phyloP scores from a whole-genome alignment of 148 eudicot genomes.

The Vaccinium vitisidaea region DNA sequence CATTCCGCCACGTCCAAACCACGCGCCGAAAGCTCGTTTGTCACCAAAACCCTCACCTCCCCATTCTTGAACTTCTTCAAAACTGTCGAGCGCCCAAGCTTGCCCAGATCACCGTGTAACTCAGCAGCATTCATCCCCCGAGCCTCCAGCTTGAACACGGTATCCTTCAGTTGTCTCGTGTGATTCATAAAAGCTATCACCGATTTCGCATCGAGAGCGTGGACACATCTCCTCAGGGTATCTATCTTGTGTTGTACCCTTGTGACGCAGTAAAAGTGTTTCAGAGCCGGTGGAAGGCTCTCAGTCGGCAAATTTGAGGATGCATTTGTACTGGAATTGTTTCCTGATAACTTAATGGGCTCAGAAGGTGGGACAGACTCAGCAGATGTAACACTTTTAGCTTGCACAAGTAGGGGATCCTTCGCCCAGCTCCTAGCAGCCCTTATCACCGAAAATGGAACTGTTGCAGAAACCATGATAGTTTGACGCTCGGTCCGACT shows the following conservation, averaged over 20 bases:
- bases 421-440: constrained; percentile 85
- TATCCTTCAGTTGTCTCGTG: constrained; percentile 77
- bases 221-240: constrained; percentile 74
- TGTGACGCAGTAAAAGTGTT: constrained; percentile 67
- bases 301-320: constrained; percentile 37
- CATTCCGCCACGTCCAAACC: constrained; percentile 90
- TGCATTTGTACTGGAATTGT: constrained; percentile 29
- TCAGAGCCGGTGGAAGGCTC: constrained; percentile 76
- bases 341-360: constrained; percentile 32
- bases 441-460: constrained; percentile 82
- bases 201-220: constrained; percentile 73
- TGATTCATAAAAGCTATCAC: constrained; percentile 93
- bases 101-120: constrained; percentile 84
- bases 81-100: constrained; percentile 73
- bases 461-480: constrained; percentile 93
- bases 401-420: constrained; percentile 79
- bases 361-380: constrained; percentile 49
- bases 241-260: constrained; percentile 86
- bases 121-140: constrained; percentile 82
- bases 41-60: constrained; percentile 72
- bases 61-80: constrained; percentile 80
- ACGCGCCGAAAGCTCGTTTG: constrained; percentile 92
- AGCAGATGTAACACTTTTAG: constrained; percentile 57
- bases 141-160: constrained; percentile 81
- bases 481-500: constrained; percentile 52